A percentile compares a stretch with the other conserved stretches of the same genome.
phyloP scores from a whole-genome alignment of 805 yeast species.

The Metschnikowia cerradonensis region DNA sequence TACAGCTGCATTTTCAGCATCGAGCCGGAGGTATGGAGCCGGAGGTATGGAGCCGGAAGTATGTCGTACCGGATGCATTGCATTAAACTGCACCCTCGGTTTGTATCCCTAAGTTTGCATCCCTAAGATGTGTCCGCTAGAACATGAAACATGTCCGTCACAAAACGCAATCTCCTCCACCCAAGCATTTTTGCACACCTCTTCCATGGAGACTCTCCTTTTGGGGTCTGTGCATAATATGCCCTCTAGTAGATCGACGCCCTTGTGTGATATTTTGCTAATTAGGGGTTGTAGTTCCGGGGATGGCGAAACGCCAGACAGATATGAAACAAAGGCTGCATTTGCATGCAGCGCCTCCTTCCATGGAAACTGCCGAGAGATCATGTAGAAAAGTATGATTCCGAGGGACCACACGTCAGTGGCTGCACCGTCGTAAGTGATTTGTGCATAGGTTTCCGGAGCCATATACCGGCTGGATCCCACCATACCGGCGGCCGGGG shows the following conservation, averaged over 20 bases:
- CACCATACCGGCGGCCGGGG: constrained; percentile 39
- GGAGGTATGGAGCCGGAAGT: background rate
- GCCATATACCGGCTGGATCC: constrained; percentile 46
- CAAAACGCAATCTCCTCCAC: constrained; percentile 8
- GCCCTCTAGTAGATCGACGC: background rate
- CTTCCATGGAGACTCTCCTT: constrained; percentile 4
- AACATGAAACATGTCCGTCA: constrained; percentile 3
- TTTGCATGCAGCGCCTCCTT: constrained; percentile 36
- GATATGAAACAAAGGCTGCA: constrained; percentile 14
- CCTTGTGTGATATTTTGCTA: background rate
- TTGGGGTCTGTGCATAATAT: constrained; percentile 1
- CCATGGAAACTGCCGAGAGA: constrained; percentile 44
- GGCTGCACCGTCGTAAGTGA: constrained; percentile 38
- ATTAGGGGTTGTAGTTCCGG: background rate
- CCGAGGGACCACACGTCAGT: constrained; percentile 53
- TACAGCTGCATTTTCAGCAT: background rate
- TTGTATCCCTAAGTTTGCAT: background rate
- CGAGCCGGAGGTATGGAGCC: background rate
- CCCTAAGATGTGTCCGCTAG: background rate
- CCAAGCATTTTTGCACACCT: constrained; percentile 11
- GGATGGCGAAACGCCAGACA: background rate
- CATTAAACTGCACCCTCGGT: background rate
- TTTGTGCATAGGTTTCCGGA: constrained; percentile 40
- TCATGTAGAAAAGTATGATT: constrained; percentile 34
- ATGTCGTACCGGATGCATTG: background rate